Base-by-base conservation (phyloP, 768 basidiomycete species). In the Tylopilus sp. region DNA sequence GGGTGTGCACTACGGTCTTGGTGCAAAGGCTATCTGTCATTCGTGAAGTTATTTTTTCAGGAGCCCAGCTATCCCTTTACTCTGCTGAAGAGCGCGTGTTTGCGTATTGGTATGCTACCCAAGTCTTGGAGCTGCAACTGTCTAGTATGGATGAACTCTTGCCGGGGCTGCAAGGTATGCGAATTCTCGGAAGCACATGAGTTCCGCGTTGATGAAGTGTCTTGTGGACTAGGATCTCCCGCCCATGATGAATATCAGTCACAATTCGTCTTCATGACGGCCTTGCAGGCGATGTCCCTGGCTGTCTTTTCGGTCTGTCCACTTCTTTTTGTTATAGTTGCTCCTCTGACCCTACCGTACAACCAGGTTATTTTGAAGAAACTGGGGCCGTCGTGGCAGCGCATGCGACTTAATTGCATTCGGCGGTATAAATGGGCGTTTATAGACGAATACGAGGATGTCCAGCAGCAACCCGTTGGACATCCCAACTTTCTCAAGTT, bases 371-470 rank as follows among this genome's bases (percentile, higher is more conserved):
- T 77, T 4, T 65, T 79, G 48, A 74, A 75, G 15, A 61, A 74
- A 13, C 65, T 79, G n/a, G 75, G 75, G 3, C 70, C 76, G 12
- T 71, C 79, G 20, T 77, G 76, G 73, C 70, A 73, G 44, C 78
- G 77, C 20, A 74, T 79, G 57, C 69, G 75, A 21, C 75, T 82
- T 38, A 85, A 82, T 58, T 83, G 85, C 60, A 64, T 74, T 35
- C 75, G 82, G 13, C 77, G 89, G 33, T 88, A 88, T 59, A 91
- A 91, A 61, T 91, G 89, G 89, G 83, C 86, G 0, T 88, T 83
- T 55, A 64, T 72, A 22, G 68, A 75, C 0, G 79, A 79, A 43
- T 88, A 88, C 57, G 78, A 81, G 6, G 69, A 72, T n/a, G 71
- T 79, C 11, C 65, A 72, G 9, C 67, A 65, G 0, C 68, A 72